phyloP scores from a whole-genome alignment of 305 asterid genomes.

The Andrographis paniculata region DNA sequence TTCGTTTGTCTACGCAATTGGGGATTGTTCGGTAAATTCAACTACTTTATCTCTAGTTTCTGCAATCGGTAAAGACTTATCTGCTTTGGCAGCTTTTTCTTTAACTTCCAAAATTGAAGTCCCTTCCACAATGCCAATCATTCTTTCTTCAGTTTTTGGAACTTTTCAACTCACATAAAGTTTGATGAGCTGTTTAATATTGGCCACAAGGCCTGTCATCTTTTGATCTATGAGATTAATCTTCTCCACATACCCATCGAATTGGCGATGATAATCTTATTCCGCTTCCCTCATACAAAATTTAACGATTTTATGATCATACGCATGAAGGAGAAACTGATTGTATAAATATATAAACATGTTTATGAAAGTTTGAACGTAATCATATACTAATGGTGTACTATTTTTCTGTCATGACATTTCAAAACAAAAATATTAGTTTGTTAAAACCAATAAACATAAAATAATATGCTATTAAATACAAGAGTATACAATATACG shows the following conservation, averaged over 20 bases:
- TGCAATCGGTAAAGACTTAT: neutral
- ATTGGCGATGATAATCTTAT: slow-evolving; percentile 20
- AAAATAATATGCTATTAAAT: too few species aligned
- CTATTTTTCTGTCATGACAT: too few species aligned
- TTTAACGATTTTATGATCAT: slow-evolving; percentile 40
- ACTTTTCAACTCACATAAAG: slow-evolving; percentile 17
- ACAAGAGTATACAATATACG: too few species aligned
- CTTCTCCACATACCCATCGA: slow-evolving; percentile 23
- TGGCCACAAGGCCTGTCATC: slow-evolving; percentile 28
- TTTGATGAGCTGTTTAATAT: slow-evolving; percentile 26
- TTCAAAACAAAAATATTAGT: too few species aligned
- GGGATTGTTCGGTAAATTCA: neutral
- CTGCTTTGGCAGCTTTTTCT: slow-evolving; percentile 17
- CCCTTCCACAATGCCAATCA: slow-evolving; percentile 9
- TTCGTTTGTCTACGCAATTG: slow-evolving; percentile 1
- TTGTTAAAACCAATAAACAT: too few species aligned
- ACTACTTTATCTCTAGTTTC: neutral
- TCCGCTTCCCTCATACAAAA: slow-evolving; percentile 43
- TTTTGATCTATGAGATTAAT: slow-evolving; percentile 22
- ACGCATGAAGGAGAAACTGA: too few species aligned
- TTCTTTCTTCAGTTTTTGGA: slow-evolving; percentile 22
- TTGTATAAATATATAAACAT: too few species aligned
- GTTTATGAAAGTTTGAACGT: too few species aligned
- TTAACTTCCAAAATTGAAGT: slow-evolving; percentile 6
- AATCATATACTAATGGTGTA: too few species aligned